phyloP scores from a whole-genome alignment of 805 yeast species.

The Barnettozyma salicaria region DNA sequence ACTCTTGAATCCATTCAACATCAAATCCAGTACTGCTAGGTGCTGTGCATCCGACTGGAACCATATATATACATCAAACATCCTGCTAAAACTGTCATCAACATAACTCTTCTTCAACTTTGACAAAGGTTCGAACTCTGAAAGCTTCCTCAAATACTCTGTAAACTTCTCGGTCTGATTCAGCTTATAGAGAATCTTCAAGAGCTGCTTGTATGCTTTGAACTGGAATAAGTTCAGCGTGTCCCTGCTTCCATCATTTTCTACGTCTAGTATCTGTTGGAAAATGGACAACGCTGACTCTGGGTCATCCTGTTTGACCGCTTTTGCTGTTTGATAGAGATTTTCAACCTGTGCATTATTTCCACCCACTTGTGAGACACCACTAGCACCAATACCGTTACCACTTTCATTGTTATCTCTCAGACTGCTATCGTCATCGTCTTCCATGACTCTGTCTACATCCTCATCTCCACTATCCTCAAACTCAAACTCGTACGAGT shows the following conservation, averaged over 20 bases:
- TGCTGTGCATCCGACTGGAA: constrained; percentile 14
- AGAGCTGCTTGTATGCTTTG: constrained; percentile 22
- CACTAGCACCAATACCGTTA: not conserved
- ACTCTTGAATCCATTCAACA: constrained; percentile 23
- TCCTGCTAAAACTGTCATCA: constrained; percentile 34
- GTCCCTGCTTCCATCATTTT: constrained; percentile 33
- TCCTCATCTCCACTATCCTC: constrained; percentile 19
- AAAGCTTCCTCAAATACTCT: constrained; percentile 7
- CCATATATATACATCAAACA: constrained; percentile 31
- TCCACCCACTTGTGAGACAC: constrained; percentile 18
- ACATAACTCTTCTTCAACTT: constrained; percentile 24
- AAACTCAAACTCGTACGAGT: constrained; percentile 26
- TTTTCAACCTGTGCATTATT: constrained; percentile 30
- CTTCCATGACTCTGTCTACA: not conserved
- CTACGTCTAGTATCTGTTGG: constrained; percentile 25
- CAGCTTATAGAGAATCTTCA: constrained; percentile 22
- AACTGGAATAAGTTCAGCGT: constrained; percentile 17
- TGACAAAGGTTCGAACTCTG: constrained; percentile 10
- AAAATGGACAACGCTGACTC: constrained; percentile 18
- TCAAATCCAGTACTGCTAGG: constrained; percentile 27
- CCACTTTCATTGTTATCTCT: constrained; percentile 15
- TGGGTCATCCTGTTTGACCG: constrained; percentile 22
- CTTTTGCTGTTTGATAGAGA: constrained; percentile 24
- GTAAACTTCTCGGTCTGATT: constrained; percentile 14
- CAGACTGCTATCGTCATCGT: constrained; percentile 4